Evolutionary conservation across 371 early-diverging fungal genomes (phyloP).

Genomic region (Basidiobolus meristosporus): DNA sequence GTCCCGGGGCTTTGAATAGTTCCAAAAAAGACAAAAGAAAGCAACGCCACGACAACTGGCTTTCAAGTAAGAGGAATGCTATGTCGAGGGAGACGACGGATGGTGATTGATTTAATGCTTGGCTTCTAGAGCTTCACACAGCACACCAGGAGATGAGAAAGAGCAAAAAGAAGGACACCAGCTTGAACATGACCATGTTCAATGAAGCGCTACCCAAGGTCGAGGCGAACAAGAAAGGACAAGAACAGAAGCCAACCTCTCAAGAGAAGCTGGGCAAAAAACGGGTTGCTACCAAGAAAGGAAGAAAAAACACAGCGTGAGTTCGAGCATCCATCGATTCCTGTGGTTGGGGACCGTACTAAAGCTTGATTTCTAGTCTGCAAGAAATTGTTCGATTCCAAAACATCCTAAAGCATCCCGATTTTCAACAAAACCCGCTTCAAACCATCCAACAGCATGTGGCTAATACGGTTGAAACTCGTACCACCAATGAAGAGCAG

Average conservation of each 20-base stretch:
- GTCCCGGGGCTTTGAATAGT: background rate
- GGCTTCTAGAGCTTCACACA: background rate
- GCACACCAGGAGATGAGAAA: background rate
- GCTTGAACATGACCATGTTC: no score
- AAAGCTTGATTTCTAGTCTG: slow-evolving; percentile 16
- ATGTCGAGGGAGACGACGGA: background rate
- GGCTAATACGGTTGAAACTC: slow-evolving; percentile 32
- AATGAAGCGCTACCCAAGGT: no score
- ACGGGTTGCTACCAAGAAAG: slow-evolving; percentile 11
- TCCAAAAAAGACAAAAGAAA: slow-evolving; percentile 24
- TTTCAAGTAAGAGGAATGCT: slow-evolving; percentile 19
- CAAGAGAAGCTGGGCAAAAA: no score
- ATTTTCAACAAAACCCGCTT: slow-evolving; percentile 40
- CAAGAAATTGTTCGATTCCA: slow-evolving; percentile 49
- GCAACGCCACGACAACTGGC: slow-evolving; percentile 28
- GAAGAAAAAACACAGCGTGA: slow-evolving; percentile 28
- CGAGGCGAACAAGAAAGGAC: no score
- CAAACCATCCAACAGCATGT: slow-evolving; percentile 46
- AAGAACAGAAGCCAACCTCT: no score
- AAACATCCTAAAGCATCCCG: slow-evolving; percentile 35
- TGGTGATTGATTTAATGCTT: background rate
- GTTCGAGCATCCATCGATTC: slow-evolving; percentile 1
- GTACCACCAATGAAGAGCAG: slow-evolving; percentile 6
- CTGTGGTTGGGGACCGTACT: background rate
- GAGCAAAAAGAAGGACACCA: no score